Evolutionary conservation across 331 rosid genomes (phyloP), one percentile per base, ranked within the genome.

Genomic region (Saraca asoca): DNA sequence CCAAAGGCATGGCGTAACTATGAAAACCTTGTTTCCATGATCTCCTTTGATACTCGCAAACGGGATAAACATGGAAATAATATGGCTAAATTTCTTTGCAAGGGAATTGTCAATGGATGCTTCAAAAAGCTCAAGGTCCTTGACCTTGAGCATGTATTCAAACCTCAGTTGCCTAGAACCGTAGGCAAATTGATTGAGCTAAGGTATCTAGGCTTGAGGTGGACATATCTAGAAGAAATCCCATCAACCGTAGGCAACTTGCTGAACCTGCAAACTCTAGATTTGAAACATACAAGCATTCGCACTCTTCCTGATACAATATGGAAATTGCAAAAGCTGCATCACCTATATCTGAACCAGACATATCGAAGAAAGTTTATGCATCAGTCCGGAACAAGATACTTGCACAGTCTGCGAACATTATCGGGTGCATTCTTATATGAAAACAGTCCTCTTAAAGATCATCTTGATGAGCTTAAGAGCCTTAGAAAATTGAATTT

Each of bases 331-430:
- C 24, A 18, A 5, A 0, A 17, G 9, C 33, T 51, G 2, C 7
- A 6, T 9, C 3, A 51, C 12, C 56, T 51, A 15, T 2, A 51
- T 10, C 1, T 59, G 56, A 10, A 75, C 51, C 18, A 60, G 31
- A 24, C 7, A 7, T 29, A 3, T 18, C 31, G 49, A 49, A 13
- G 9, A 9, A 9, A 29, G 46, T 43, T 14, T 18, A 6, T 7
- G 54, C 10, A 42, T 42, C 16, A 15, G 7, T 43, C 67, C 13
- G 9, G 5, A 5, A 12, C n/a, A 11, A 29, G 18, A 46, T 58
- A 35, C 38, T 16, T 60, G 56, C 10, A 12, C 14, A 53, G 52
- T 33, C 53, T 75, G 13, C 38, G 51, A 41, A 75, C 38, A 34
- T 34, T 34, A 34, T 2, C 5, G 38, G 38, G 38, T 3, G 3